Evolutionary conservation across 768 basidiomycete species (phyloP), one percentile per base, ranked within the genome.

Genomic region (Amanita fuliginea): DNA sequence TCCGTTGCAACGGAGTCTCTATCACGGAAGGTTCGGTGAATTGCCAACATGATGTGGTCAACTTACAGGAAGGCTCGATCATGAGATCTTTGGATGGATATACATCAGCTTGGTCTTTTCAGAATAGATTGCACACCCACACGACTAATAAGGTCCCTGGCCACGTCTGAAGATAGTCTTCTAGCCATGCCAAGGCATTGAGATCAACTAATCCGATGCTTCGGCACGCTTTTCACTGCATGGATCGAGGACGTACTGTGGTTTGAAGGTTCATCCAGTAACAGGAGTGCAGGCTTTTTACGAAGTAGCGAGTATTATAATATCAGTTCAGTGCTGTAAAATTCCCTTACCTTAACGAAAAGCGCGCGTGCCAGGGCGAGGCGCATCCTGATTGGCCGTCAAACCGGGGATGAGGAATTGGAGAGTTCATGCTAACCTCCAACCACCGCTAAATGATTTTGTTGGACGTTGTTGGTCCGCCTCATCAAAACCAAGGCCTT

Each of bases 111-210:
- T 48, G 10, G 34, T 28, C 26, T 11, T 21, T 47, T n/a, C 4
- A 16, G 19, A 16, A 35, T 10, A 32, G 47, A 34, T 49, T 33
- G 18, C 45, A 36, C 1, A 70, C 83, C 56, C 60, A 93, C 83
- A 97, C 93, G 11, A 96, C 93, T 34, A 97, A 80, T 13, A 97
- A 68, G 0, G 93, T 96, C 46, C 90, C 86, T 1, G 80, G 68
- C 93, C 93, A 97, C 2, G 92, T 94, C 63, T 95, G 94, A 4
- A 97, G 75, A 61, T 97, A 97, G 59, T 96, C 94, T 71, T 97
- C 93, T 6, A 94, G 72, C 94, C 95, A 98, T 26, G 95, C 95
- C 59, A 98, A 76, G 7, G 94, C 94, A 64, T 97, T 97, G 48
- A 97, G 65, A 75, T 95, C 91, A 60, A 91, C 83, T 86, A 42